A percentile compares a stretch with the other conserved stretches of the same genome.
Conservation (phyloP, 768 basidiomycete genomes). For the Mrakia gelida region DNA sequence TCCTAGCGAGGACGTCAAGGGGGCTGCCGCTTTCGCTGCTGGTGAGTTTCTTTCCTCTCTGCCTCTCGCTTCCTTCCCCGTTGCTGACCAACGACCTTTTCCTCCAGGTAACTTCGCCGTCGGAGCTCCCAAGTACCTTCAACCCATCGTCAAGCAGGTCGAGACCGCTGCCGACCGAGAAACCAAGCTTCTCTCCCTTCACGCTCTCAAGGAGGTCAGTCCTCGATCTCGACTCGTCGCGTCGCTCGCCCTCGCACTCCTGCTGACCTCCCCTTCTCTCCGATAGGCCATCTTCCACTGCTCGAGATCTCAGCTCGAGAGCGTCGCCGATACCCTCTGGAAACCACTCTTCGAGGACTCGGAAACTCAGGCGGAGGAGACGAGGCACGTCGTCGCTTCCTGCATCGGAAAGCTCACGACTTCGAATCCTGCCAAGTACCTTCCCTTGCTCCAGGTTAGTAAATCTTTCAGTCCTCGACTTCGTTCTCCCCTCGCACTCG, state of each 20-base stretch:
- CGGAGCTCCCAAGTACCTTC: constrained; percentile 82
- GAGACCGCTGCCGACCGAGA: constrained; percentile 59
- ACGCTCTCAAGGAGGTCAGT: constrained; percentile 84
- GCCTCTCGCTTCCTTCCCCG: not conserved
- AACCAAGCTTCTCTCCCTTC: constrained; percentile 77
- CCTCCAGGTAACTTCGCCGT: constrained; percentile 86
- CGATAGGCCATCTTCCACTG: constrained; percentile 84
- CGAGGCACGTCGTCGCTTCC: constrained; percentile 90
- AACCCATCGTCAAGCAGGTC: constrained; percentile 68
- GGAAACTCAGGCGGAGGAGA: constrained; percentile 77
- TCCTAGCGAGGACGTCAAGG: constrained; percentile 71
- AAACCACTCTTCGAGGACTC: constrained; percentile 86
- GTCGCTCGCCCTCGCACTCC: not conserved
- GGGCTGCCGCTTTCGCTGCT: constrained; percentile 90
- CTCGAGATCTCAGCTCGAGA: constrained; percentile 74
- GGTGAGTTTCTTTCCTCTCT: constrained; percentile 50
- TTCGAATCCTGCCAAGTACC: constrained; percentile 80
- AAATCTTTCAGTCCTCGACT: not conserved
- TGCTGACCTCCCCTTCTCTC: not conserved
- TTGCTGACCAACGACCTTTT: not conserved
- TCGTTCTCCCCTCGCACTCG: not conserved
- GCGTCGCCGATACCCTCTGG: constrained; percentile 86
- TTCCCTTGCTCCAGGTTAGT: constrained; percentile 84
- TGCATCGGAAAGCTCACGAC: constrained; percentile 94
- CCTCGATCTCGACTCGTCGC: not conserved